Conservation (phyloP, 2,329 filamentous ascomycete species). For the Fusarium vanettenii region DNA sequence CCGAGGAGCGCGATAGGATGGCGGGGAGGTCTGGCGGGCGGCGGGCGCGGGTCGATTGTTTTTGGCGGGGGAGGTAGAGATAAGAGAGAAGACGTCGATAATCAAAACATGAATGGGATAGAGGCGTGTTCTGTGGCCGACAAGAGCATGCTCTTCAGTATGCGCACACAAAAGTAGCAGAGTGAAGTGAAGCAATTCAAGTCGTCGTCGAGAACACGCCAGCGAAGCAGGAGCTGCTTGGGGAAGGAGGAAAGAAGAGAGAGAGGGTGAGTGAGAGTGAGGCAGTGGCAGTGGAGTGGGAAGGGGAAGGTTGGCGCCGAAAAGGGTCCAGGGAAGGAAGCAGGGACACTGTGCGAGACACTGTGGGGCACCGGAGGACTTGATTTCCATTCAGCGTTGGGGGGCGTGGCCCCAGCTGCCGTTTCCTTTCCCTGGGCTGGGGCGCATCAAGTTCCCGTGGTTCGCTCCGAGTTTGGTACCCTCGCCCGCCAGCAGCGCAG, state of each 20-base stretch:
- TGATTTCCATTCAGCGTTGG: background rate
- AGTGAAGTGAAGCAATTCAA: conserved; percentile 45
- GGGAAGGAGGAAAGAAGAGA: conserved; percentile 36
- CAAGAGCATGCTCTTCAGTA: conserved; percentile 44
- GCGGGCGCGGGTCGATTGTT: conserved; percentile 36
- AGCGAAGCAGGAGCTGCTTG: conserved; percentile 44
- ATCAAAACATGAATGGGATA: conserved; percentile 36
- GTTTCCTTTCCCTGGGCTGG: conserved; percentile 33
- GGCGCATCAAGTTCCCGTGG: conserved; percentile 31
- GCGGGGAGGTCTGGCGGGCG: conserved; percentile 40
- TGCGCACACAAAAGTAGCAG: conserved; percentile 20
- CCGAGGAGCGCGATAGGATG: conserved; percentile 34
- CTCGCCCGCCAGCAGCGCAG: conserved; percentile 1
- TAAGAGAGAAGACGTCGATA: conserved; percentile 17
- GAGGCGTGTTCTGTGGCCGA: conserved; percentile 42
- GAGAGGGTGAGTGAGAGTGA: conserved; percentile 18
- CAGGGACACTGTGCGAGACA: conserved; percentile 14
- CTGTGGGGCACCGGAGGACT: conserved; percentile 16
- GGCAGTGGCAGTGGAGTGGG: conserved; percentile 36
- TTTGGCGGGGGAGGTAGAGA: conserved; percentile 38
- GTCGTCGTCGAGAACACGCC: conserved; percentile 43
- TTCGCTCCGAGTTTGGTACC: conserved; percentile 25
- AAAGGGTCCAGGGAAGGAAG: conserved; percentile 32
- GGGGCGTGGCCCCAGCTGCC: conserved; percentile 38
- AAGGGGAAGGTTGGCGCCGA: conserved; percentile 38